phyloP scores from a whole-genome alignment of 192 early-diverging fungal genomes.

The Podila clonocystis region DNA sequence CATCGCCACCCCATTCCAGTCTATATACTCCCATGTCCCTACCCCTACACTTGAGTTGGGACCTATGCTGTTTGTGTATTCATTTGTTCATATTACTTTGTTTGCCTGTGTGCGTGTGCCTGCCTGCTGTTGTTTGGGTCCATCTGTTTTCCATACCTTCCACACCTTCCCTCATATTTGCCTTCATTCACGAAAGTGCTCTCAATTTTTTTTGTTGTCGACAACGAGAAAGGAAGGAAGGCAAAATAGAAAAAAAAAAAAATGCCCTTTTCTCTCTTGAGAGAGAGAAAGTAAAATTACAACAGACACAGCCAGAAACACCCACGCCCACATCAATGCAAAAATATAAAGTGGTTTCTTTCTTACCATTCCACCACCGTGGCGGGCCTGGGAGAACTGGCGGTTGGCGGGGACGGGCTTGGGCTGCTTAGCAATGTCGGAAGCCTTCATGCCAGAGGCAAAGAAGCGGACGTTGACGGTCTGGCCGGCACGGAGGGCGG shows the following conservation, averaged over 20 bases:
- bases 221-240: background rate
- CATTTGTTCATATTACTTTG: no score
- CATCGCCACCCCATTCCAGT: no score
- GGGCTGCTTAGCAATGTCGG: slow-evolving; percentile 32
- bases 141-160: no score
- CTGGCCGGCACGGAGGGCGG: slow-evolving; percentile 60
- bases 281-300: background rate
- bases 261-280: background rate
- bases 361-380: slow-evolving; percentile 65
- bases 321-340: background rate
- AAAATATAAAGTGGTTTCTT: background rate
- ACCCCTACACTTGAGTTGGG: no score
- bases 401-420: slow-evolving; percentile 22
- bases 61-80: no score
- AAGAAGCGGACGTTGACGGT: slow-evolving; percentile 59
- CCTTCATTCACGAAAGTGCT: background rate
- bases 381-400: slow-evolving; percentile 59
- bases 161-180: background rate
- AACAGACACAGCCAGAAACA: background rate
- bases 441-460: slow-evolving; percentile 33
- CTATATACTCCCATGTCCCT: no score
- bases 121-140: no score
- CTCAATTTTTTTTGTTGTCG: slow-evolving; percentile 2
- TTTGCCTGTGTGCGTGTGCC: no score
- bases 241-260: no score